Evolutionary conservation across 352 stramenopile species (phyloP).

Genomic region (Phytophthora capsici): DNA sequence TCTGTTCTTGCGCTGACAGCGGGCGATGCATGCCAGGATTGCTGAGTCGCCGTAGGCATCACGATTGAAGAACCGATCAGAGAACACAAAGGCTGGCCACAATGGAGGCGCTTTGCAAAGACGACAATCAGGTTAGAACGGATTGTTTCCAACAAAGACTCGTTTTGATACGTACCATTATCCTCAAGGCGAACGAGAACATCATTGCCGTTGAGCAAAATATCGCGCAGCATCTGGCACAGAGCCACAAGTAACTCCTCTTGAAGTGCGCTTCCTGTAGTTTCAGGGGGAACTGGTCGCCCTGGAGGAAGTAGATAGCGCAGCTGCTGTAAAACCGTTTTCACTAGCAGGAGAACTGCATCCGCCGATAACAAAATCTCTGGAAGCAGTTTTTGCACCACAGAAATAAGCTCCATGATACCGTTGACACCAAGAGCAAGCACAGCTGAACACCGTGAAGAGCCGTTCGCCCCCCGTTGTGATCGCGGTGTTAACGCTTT

Average conservation of each 20-base stretch:
- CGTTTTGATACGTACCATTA: constrained; percentile 56
- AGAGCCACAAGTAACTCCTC: constrained; percentile 76
- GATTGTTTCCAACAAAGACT: background rate
- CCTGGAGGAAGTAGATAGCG: constrained; percentile 76
- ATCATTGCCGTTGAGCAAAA: constrained; percentile 72
- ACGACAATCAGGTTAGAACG: constrained; percentile 10
- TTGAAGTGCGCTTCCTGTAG: constrained; percentile 51
- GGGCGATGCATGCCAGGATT: constrained; percentile 61
- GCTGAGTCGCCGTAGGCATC: constrained; percentile 47
- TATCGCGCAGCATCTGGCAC: constrained; percentile 77
- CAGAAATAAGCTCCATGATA: constrained; percentile 75
- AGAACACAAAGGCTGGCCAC: constrained; percentile 80
- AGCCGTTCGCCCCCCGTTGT: constrained; percentile 32
- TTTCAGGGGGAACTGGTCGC: constrained; percentile 43
- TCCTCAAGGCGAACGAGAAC: constrained; percentile 83
- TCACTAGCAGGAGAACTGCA: constrained; percentile 69
- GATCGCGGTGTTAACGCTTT: constrained; percentile 74
- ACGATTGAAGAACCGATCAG: constrained; percentile 73
- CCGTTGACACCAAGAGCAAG: constrained; percentile 73
- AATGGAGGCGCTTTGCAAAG: constrained; percentile 53
- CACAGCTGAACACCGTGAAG: constrained; percentile 46
- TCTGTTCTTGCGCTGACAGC: constrained; percentile 53
- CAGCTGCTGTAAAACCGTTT: constrained; percentile 79
- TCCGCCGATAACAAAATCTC: constrained; percentile 72
- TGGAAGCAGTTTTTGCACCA: constrained; percentile 75